These are phyloP conservation scores for Trichoderma citrinoviride DNA, from an alignment of 2,329 filamentous ascomycete species.

Conservation along the genomic window DNA sequence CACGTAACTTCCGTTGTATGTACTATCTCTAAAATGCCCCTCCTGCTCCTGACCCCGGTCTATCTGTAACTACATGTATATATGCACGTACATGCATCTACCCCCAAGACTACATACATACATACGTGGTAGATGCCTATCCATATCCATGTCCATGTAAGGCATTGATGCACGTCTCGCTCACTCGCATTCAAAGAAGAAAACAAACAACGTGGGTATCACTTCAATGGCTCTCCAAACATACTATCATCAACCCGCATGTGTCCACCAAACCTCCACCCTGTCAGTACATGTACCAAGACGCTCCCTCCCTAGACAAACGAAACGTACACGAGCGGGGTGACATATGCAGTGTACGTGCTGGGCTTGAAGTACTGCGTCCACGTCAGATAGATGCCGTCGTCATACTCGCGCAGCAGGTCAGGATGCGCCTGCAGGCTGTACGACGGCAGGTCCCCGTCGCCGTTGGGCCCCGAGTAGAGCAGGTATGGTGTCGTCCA, in stretches of 20 bases:
- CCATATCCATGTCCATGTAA: background rate
- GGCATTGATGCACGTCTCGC: background rate
- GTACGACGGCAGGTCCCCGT: conserved; percentile 19
- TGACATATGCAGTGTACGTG: conserved; percentile 22
- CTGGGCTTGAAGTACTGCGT: conserved; percentile 21
- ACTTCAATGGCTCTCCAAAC: background rate
- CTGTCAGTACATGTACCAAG: background rate
- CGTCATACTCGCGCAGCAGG: conserved; percentile 16
- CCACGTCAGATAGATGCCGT: conserved; percentile 24
- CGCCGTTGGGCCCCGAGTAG: conserved; percentile 17
- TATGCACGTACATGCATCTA: too few relatives aligned
- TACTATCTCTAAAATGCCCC: too few relatives aligned
- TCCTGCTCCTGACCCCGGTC: too few relatives aligned
- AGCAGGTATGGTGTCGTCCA: conserved; percentile 21
- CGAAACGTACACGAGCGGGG: conserved; percentile 22
- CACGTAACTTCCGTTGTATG: too few relatives aligned
- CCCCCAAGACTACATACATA: too few relatives aligned
- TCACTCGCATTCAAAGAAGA: background rate
- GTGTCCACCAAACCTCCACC: conserved; percentile 6
- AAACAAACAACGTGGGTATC: conserved; percentile 5
- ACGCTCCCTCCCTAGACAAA: conserved; percentile 16
- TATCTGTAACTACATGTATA: too few relatives aligned
- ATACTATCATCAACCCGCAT: background rate
- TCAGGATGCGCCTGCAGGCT: conserved; percentile 23
- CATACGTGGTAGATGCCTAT: background rate